A percentile compares a stretch with the other conserved stretches of the same genome.
These are phyloP conservation scores for Citrullus colocynthis DNA, from an alignment of 306 rosid species.

Conservation along the genomic window DNA sequence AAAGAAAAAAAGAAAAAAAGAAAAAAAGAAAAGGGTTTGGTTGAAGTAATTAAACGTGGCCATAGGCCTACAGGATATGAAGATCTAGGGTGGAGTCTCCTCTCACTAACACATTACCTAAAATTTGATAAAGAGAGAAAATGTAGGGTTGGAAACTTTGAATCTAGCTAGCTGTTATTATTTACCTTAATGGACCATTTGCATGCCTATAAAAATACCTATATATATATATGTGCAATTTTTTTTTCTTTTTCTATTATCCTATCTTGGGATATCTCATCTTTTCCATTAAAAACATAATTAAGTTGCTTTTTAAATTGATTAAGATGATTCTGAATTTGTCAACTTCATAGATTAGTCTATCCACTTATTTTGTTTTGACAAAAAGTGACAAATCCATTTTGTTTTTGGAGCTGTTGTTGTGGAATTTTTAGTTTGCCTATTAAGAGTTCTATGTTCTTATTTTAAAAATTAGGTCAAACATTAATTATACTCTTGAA, in stretches of 20 bases:
- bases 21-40: background rate
- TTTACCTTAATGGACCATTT: background rate
- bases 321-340: no score
- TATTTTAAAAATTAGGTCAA: no score
- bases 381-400: no score
- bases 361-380: no score
- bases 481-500: no score
- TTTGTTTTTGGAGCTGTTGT: no score
- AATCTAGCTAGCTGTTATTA: background rate
- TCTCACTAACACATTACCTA: constrained; percentile 7
- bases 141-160: background rate
- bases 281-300: background rate
- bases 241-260: background rate
- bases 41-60: background rate
- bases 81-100: constrained; percentile 7
- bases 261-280: no score
- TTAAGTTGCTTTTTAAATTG: background rate
- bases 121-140: background rate
- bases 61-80: constrained; percentile 1
- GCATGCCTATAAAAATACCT: constrained; percentile 6
- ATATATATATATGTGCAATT: background rate
- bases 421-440: no score
- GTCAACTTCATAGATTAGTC: no score
- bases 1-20: background rate
- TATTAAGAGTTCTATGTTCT: no score